Percentiles rank a stretch among this genome's conserved stretches.
phyloP scores from a whole-genome alignment of 208 protist genomes.

The Trypanosoma scelopori region DNA sequence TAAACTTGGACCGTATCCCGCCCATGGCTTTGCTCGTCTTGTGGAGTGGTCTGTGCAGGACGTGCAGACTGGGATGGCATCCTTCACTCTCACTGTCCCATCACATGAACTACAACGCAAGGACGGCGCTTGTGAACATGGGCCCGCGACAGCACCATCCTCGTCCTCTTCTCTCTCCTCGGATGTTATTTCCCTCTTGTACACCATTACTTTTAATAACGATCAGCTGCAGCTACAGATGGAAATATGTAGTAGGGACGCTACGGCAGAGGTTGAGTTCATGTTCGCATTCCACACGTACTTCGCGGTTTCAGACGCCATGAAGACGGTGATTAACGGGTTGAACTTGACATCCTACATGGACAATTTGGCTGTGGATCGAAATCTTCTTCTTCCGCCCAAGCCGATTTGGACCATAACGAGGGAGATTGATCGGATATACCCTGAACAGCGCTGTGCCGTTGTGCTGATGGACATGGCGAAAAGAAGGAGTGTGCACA shows the following conservation, averaged over 20 bases:
- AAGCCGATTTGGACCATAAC: constrained; percentile 13
- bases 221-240: constrained; percentile 59
- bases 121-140: not conserved
- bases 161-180: not conserved
- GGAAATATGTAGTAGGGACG: constrained; percentile 58
- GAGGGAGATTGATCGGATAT: constrained; percentile 78
- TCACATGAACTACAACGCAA: not conserved
- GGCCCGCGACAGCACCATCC: not conserved
- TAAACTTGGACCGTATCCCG: constrained; percentile 53
- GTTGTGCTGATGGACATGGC: constrained; percentile 47
- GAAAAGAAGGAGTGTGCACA: constrained; percentile 37
- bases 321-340: constrained; percentile 61
- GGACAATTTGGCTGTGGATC: constrained; percentile 41
- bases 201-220: constrained; percentile 79
- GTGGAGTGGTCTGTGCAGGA: constrained; percentile 24
- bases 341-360: constrained; percentile 67
- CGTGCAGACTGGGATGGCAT: constrained; percentile 13
- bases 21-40: constrained; percentile 83
- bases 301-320: constrained; percentile 64
- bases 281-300: constrained; percentile 89
- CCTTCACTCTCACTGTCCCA: constrained; percentile 20
- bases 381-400: constrained; percentile 2
- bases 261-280: constrained; percentile 45
- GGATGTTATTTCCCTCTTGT: constrained; percentile 24
- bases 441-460: constrained; percentile 50